Evolutionary conservation across 768 basidiomycete species (phyloP), one percentile per base, ranked within the genome.

Genomic region (Heimioporus sp.): DNA sequence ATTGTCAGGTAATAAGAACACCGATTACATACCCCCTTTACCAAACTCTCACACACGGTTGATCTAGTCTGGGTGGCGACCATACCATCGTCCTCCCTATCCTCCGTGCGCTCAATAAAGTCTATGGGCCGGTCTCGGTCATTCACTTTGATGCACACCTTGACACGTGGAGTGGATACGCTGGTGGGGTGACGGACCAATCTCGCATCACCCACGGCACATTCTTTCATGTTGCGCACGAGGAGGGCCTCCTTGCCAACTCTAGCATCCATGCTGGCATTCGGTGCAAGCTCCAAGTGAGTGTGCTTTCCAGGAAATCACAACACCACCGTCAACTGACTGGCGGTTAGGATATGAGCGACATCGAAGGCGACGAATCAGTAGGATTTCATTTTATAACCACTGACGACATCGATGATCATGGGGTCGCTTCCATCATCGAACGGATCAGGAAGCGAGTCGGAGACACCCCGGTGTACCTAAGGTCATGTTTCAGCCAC

Each of bases 11-110:
- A 51, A 43, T 56, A 28, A 28, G 1, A 28, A 28, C 5, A 49
- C 4, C n/a, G 2, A 15, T 32, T n/a, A 6, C 17, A 8, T 32
- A 4, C 24, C 38, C 24, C 38, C 35, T 34, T 16, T 11, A 30
- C 13, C 30, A 10, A 10, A 10, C 32, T 15, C 53, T 54, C 48
- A 49, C 44, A 45, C 35, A 28, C 10, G 16, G 2, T 34, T 41
- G 34, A 6, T 38, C 42, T 45, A 68, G 67, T 49, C 74, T 90
- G 28, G 93, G 93, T 21, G 92, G 92, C 7, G 92, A 94, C 62
- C 92, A 94, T 66, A 91, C 91, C 13, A 88, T 93, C 56, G 91
- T 86, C 9, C 79, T 92, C 16, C 90, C 92, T 9, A 92, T 94
- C 58, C 78, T 95, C 13, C 85, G 90, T 41, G 80, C 92, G 15